Percentiles rank a stretch among this genome's conserved stretches.
phyloP scores from a whole-genome alignment of 352 stramenopile species.

The Aphanomyces stellatus region DNA sequence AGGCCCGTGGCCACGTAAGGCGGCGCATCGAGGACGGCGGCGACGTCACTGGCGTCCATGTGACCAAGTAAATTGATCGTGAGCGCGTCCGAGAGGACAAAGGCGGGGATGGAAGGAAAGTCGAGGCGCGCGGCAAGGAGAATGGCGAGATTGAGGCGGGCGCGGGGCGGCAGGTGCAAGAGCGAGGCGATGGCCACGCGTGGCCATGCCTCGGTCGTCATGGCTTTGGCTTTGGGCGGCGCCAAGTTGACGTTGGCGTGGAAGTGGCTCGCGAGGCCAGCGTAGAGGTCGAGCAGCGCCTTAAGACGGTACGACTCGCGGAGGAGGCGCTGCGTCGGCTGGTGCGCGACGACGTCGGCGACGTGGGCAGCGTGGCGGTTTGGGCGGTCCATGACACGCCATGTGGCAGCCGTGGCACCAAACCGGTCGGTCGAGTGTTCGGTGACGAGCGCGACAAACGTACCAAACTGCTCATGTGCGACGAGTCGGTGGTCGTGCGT shows the following conservation, averaged over 20 bases:
- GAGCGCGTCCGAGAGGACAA: conserved; percentile 37
- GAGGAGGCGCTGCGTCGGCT: neutral
- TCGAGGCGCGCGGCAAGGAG: conserved; percentile 34
- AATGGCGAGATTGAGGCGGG: conserved; percentile 29
- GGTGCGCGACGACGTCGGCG: neutral
- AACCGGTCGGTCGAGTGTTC: neutral
- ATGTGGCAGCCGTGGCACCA: neutral
- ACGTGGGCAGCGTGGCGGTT: neutral
- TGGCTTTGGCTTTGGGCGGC: conserved; percentile 26
- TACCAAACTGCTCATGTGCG: conserved; percentile 33
- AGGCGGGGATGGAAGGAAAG: conserved; percentile 24
- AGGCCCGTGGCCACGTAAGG: conserved; percentile 37
- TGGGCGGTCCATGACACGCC: neutral
- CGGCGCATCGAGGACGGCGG: conserved; percentile 33
- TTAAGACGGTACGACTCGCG: conserved; percentile 34
- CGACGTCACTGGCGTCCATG: conserved; percentile 22
- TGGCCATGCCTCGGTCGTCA: conserved; percentile 29
- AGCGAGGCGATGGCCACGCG: conserved; percentile 29
- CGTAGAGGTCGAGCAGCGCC: conserved; percentile 35
- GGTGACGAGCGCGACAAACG: conserved; percentile 23
- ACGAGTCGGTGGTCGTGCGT: conserved; percentile 30
- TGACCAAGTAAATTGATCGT: conserved; percentile 35
- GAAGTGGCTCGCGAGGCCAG: conserved; percentile 35
- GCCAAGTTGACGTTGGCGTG: conserved; percentile 42
- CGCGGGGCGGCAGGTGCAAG: conserved; percentile 23